These are phyloP conservation scores for Talaromyces sp. DNA, from an alignment of 2,329 filamentous ascomycete genomes.

Conservation along the genomic window DNA sequence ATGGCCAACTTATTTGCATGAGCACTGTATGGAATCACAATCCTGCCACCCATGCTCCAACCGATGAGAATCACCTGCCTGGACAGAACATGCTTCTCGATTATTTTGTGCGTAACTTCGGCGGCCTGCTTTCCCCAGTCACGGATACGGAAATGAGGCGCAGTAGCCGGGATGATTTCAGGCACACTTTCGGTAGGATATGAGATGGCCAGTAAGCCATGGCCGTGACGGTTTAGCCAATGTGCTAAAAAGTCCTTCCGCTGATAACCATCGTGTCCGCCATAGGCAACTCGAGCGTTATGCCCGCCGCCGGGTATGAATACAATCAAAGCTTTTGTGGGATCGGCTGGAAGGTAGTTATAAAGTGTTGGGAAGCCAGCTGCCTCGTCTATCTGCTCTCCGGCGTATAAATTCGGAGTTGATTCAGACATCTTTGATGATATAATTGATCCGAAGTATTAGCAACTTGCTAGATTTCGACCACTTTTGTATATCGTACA, in stretches of 20 bases:
- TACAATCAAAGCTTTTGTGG: conserved; percentile 19
- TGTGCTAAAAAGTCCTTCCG: conserved; percentile 22
- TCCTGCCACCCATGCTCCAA: conserved; percentile 22
- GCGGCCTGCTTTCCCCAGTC: conserved; percentile 25
- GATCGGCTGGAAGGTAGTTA: conserved; percentile 17
- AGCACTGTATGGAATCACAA: conserved; percentile 17
- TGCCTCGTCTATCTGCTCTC: conserved; percentile 14
- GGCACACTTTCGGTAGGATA: conserved; percentile 23
- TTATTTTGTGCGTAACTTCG: conserved; percentile 15
- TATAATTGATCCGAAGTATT: background rate
- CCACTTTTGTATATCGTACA: no score
- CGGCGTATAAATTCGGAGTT: conserved; percentile 13
- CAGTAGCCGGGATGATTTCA: conserved; percentile 19
- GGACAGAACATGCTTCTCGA: conserved; percentile 14
- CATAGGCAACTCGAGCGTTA: conserved; percentile 24
- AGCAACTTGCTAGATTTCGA: background rate
- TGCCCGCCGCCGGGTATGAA: conserved; percentile 23
- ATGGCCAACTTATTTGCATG: conserved; percentile 6
- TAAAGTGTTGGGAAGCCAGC: conserved; percentile 15
- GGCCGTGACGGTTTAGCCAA: conserved; percentile 21
- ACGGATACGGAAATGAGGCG: conserved; percentile 18
- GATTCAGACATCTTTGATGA: background rate
- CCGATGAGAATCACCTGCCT: conserved; percentile 15
- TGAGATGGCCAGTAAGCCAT: conserved; percentile 22
- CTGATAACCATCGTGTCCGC: conserved; percentile 21